Evolutionary conservation across 805 yeast species (phyloP).

Genomic region (Candida broadrunensis): DNA sequence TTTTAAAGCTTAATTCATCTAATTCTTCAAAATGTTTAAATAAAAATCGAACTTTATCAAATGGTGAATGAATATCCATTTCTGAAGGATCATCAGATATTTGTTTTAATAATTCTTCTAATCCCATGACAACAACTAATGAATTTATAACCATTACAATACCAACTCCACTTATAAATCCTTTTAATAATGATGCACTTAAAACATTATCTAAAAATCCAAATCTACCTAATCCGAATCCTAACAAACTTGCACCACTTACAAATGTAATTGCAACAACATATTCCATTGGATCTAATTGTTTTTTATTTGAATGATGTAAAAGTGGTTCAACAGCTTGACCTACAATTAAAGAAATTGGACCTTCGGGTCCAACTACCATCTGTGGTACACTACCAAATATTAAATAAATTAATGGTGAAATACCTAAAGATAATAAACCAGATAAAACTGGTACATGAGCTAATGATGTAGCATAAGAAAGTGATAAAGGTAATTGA

Average conservation of each 20-base stretch:
- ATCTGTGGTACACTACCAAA: conserved; percentile 46
- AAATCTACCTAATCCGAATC: conserved; percentile 75
- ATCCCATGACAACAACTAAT: conserved; percentile 67
- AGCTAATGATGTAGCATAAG: conserved; percentile 41
- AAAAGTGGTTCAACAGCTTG: conserved; percentile 43
- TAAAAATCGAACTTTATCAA: conserved; percentile 64
- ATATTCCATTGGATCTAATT: conserved; percentile 45
- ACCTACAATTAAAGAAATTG: conserved; percentile 45
- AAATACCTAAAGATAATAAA: conserved; percentile 33
- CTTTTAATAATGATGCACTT: conserved; percentile 38
- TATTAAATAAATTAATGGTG: conserved; percentile 38
- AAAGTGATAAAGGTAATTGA: conserved; percentile 77
- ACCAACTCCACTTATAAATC: conserved; percentile 44
- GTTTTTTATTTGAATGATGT: conserved; percentile 29
- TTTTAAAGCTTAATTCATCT: conserved; percentile 58
- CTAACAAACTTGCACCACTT: conserved; percentile 70
- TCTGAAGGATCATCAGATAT: conserved; percentile 30
- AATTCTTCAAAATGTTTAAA: conserved; percentile 41
- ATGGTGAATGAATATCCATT: conserved; percentile 55
- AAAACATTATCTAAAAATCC: conserved; percentile 61
- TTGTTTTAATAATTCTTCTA: conserved; percentile 43
- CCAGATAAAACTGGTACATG: conserved; percentile 43
- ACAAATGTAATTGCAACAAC: conserved; percentile 69
- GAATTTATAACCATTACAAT: conserved; percentile 57
- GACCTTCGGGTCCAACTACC: conserved; percentile 46